These are phyloP conservation scores for Globisporangium paroecandrum DNA, from an alignment of 352 stramenopile genomes.

Conservation along the genomic window DNA sequence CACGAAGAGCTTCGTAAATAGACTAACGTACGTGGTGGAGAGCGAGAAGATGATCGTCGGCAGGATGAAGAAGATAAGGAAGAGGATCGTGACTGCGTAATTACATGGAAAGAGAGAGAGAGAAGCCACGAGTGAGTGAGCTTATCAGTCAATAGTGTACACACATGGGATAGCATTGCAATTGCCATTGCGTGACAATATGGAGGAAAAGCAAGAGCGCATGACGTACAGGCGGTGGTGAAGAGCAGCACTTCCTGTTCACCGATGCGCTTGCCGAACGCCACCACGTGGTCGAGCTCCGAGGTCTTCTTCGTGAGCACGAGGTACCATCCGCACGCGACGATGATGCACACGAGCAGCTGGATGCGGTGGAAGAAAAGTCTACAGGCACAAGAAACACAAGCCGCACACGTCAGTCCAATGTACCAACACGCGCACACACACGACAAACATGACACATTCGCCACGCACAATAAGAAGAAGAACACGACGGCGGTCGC, in stretches of 20 bases:
- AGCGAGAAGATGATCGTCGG: slow-evolving; percentile 66
- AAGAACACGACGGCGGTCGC: slow-evolving; percentile 52
- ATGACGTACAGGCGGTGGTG: slow-evolving; percentile 50
- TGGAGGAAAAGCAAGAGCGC: background rate
- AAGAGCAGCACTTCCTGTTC: slow-evolving; percentile 65
- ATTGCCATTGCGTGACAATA: background rate
- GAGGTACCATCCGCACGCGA: slow-evolving; percentile 61
- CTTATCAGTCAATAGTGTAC: background rate
- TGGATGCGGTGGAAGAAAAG: slow-evolving; percentile 74
- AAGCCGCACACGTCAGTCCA: background rate
- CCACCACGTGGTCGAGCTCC: slow-evolving; percentile 41
- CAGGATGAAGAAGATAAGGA: slow-evolving; percentile 72
- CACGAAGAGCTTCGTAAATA: background rate
- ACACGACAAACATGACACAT: background rate
- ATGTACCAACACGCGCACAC: background rate
- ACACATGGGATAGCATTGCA: background rate
- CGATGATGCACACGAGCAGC: slow-evolving; percentile 54
- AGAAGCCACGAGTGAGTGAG: background rate
- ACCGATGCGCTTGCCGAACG: slow-evolving; percentile 50
- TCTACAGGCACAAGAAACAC: slow-evolving; percentile 15
- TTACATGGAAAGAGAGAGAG: background rate
- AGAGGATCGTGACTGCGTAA: slow-evolving; percentile 55
- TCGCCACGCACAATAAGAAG: slow-evolving; percentile 46
- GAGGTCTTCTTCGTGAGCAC: slow-evolving; percentile 43
- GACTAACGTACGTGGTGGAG: slow-evolving; percentile 46